Percentiles rank a stretch among this genome's conserved stretches.
These are phyloP conservation scores for Sclerotinia minor DNA, from an alignment of 2,329 filamentous ascomycete species.

Conservation along the genomic window DNA sequence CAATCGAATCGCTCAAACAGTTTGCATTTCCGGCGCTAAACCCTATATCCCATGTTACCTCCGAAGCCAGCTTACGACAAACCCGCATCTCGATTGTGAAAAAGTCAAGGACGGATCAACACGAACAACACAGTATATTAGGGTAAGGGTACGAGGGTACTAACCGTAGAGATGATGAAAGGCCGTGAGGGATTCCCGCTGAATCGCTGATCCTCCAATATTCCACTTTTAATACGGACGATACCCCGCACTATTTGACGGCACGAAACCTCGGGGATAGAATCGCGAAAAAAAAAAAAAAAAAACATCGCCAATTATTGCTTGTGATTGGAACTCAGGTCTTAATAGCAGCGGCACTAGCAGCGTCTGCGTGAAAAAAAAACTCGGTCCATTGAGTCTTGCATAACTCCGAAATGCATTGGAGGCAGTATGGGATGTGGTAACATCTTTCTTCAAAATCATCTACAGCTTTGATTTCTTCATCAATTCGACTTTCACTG, in stretches of 20 bases:
- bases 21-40: slow-evolving; percentile 5
- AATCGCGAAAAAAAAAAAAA: neutral
- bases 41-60: slow-evolving; percentile 4
- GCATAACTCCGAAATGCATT: slow-evolving; percentile 1
- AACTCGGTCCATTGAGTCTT: neutral
- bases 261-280: slow-evolving; percentile 17
- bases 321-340: slow-evolving; percentile 11
- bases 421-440: neutral
- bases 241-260: slow-evolving; percentile 19
- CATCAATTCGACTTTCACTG: neutral
- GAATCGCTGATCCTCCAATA: slow-evolving; percentile 7
- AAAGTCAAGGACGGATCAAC: neutral
- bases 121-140: slow-evolving; percentile 3
- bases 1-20: neutral
- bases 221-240: neutral
- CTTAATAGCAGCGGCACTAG: slow-evolving; percentile 13
- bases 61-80: slow-evolving; percentile 2
- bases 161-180: slow-evolving; percentile 1
- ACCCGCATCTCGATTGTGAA: neutral
- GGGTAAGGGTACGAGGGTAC: neutral
- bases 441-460: neutral
- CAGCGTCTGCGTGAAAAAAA: neutral
- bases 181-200: neutral
- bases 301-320: neutral
- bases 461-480: neutral